phyloP scores from a whole-genome alignment of 1,284 basidiomycete species.

The Takashimella koratensis region DNA sequence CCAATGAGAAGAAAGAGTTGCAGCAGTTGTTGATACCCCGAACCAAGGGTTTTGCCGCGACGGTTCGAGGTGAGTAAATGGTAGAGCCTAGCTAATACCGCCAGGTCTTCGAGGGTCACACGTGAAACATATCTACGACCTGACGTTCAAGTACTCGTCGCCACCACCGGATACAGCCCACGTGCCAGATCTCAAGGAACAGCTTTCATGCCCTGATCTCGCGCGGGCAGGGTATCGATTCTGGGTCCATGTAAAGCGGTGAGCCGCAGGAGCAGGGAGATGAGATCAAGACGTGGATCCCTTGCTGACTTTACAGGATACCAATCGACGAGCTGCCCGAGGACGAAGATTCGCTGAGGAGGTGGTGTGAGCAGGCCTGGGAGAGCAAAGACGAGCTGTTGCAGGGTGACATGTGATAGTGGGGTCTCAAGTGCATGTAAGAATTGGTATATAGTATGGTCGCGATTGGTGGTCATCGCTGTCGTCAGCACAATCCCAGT shows the following conservation, averaged over 20 bases:
- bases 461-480: too few species aligned
- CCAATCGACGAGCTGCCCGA: constrained; percentile 19
- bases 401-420: constrained; percentile 4
- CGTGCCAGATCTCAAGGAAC: constrained; percentile 18
- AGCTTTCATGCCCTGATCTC: constrained; percentile 17
- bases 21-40: constrained; percentile 22
- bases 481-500: too few species aligned
- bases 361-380: constrained; percentile 34
- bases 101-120: constrained; percentile 24
- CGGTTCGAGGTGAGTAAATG: constrained; percentile 24
- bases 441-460: too few species aligned
- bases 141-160: constrained; percentile 24
- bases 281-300: neutral
- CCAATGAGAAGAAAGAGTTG: constrained; percentile 17
- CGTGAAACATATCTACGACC: constrained; percentile 29
- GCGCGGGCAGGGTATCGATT: constrained; percentile 22
- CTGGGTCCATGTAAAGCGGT: constrained; percentile 25
- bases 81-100: neutral
- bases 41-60: constrained; percentile 28
- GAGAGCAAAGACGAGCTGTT: constrained; percentile 21
- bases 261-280: constrained; percentile 1
- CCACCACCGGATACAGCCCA: constrained; percentile 6
- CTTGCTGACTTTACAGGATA: constrained; percentile 10
- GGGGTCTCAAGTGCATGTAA: too few species aligned
- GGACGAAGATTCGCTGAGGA: constrained; percentile 23